Evolutionary conservation across 1,284 basidiomycete species (phyloP), one percentile per base, ranked within the genome.

Genomic region (Athelia sp.): DNA sequence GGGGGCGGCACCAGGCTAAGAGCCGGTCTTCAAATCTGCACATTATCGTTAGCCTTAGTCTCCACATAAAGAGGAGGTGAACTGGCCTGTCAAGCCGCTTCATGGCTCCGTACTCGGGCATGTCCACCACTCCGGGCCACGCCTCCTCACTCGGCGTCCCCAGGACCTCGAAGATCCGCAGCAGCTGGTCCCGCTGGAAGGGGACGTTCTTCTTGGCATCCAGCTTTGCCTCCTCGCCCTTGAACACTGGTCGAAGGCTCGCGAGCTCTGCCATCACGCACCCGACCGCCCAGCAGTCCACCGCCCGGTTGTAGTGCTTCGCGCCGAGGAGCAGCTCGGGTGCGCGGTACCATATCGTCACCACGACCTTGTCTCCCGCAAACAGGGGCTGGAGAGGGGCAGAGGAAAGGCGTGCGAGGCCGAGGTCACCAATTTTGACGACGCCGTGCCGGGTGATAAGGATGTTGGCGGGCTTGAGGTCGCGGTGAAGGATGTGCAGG

Each of bases 381-480:
- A 91, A 84, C 1, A 97, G 74, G 0, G 90, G 86, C 60, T 94
- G 90, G 0, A 97, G 73, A 2, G 94, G 94, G 49, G 89, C 82
- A 55, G 89, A 83, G 47, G 88, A 86, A 6, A 98, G 75, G 34
- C 97, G 81, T 0, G 97, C 97, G 6, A 99, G 79, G 29, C 97
- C 97, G 1, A 99, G 74, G 67, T 99, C 97, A 15, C 95, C 97
- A 46, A 99, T 98, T 70, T 99, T 99, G 62, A 99, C 95, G 15
- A 93, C 81, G 0, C 97, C 97, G 11, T 69, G 62, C 3, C 87
- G 82, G 13, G 87, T 98, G 48, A 99, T 93, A 47, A 99, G 87
- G 64, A 99, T 98, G 63, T 99, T 99, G 21, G 97, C 97, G 0
- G 97, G 97, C 68, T 99, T 99, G 54, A 99, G 81, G 66, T 99